Base-by-base conservation (phyloP, 2,329 filamentous ascomycete species). In the Colletotrichum cereale region DNA sequence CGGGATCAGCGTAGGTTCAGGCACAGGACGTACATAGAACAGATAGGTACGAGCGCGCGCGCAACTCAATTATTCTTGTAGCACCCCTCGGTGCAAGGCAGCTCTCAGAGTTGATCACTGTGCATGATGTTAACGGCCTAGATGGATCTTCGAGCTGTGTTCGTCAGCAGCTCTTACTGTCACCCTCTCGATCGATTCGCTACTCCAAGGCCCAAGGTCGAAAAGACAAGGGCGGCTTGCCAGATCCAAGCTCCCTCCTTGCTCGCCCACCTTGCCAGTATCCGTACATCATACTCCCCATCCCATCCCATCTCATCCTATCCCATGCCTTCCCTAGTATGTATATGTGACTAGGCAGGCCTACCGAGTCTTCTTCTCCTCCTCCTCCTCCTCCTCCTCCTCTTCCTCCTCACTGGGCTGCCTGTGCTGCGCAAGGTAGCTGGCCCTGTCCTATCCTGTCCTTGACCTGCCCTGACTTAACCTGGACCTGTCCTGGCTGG, bases 231-330 rank as follows among this genome's bases (percentile, higher is more conserved):
- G 58, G 55, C 65, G 69, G 31, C 60, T 69, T 63, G 58, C 65
- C 67, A 62, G 53, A 69, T 60, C 60, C 69, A 72, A 72, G 69
- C 69, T 72, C 58, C 44, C 52, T 68, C 69, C 69, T 69, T 72
- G 69, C 53, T 72, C 69, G 29, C 24, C 58, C 60, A 64, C 65
- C 65, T 64, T 63, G 60, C 44, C 48, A 29, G 29, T 38, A 40
- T 40, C 36, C 57, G 63, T 52, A 64, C 40, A 44, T 60, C 36
- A 38, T 14, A 55, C 48, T 38, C 58, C 36, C n/a, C n/a, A n/a
- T 38, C 55, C 34, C 53, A 38, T 56, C 34, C n/a, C 53, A 36
- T 56, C 2, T 34, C 53, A 16, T 56, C 34, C 53, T n/a, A 14
- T 56, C 21, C 53, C 6, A 4, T 50, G 5, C n/a, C n/a, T 8